Base-by-base conservation (phyloP, 2,329 filamentous ascomycete genomes). In the Chrysosporium queenslandicum region DNA sequence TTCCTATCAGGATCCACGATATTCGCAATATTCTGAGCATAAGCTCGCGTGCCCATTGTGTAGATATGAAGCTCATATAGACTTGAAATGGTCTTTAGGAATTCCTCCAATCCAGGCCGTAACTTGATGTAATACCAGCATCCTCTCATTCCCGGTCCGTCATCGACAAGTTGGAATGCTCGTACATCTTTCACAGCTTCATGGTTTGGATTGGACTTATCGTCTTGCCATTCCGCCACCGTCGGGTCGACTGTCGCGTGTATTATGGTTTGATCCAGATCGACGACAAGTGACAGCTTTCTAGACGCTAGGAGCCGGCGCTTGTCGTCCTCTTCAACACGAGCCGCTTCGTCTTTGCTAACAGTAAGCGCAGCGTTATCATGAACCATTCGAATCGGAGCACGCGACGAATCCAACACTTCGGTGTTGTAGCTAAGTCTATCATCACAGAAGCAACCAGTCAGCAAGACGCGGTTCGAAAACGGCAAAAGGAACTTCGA, bases 111-210 rank as follows among this genome's bases (percentile, higher is more conserved):
- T 2, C 90, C 89, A 0, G 92, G 92, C 32, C 92, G 87, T 72
- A 95, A 82, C 73, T 98, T 98, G 74, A 98, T 94, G 69, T 97
- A 98, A 70, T 98, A 98, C 79, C 86, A 95, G 65, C 85, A 91
- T n/a, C 83, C 83, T 45, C 80, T 72, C 56, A 84, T 84, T 21
- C 82, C 79, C 1, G 84, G 84, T 0, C 83, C 85, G 61, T 96
- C 89, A 58, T 98, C 91, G 40, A 83, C 78, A 37, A 98, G 79
- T 71, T 96, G 87, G 65, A 98, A 98, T 56, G 82, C 81, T 61
- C 81, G 78, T 36, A 98, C 90, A 56, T 95, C 85, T 66, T 89
- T 90, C 61, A 98, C 84, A 3, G 90, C 87, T 18, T 86, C 81
- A 67, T 96, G 83, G 62, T 98, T 98, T 16, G 92, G 89, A 60